Evolutionary conservation across 768 basidiomycete genomes (phyloP).

Genomic region (Chalciporus sphaerocephalus): DNA sequence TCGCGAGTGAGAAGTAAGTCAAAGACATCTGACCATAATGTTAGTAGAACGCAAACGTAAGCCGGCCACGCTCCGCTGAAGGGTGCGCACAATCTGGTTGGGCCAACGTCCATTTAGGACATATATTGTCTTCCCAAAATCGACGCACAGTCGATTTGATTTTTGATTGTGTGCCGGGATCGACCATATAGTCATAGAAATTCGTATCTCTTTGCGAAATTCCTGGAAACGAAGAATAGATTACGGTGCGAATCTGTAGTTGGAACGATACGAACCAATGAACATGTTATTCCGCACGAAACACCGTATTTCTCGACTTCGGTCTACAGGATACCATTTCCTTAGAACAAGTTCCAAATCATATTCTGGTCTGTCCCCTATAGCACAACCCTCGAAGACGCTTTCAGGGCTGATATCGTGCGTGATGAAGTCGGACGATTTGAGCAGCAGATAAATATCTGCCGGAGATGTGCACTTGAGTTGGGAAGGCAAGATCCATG

Average conservation of each 20-base stretch:
- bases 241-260: background rate
- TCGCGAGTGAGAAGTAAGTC: slow-evolving; percentile 86
- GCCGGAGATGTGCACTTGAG: slow-evolving; percentile 83
- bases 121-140: slow-evolving; percentile 71
- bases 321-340: slow-evolving; percentile 86
- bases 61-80: background rate
- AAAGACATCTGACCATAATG: slow-evolving; percentile 56
- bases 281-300: slow-evolving; percentile 74
- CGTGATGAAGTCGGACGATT: slow-evolving; percentile 85
- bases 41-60: background rate
- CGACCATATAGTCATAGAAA: slow-evolving; percentile 82
- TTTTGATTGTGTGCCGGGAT: slow-evolving; percentile 46
- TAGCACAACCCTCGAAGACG: slow-evolving; percentile 66
- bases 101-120: slow-evolving; percentile 48
- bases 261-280: slow-evolving; percentile 49
- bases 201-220: slow-evolving; percentile 87
- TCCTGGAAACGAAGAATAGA: slow-evolving; percentile 38
- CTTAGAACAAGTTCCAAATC: slow-evolving; percentile 80
- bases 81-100: slow-evolving; percentile 59
- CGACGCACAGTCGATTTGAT: slow-evolving; percentile 48
- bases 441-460: slow-evolving; percentile 88
- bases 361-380: slow-evolving; percentile 35
- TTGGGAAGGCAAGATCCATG: slow-evolving; percentile 85
- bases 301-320: slow-evolving; percentile 82
- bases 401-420: slow-evolving; percentile 63